phyloP scores from a whole-genome alignment of 768 basidiomycete species.

The Lyophyllum semitale region DNA sequence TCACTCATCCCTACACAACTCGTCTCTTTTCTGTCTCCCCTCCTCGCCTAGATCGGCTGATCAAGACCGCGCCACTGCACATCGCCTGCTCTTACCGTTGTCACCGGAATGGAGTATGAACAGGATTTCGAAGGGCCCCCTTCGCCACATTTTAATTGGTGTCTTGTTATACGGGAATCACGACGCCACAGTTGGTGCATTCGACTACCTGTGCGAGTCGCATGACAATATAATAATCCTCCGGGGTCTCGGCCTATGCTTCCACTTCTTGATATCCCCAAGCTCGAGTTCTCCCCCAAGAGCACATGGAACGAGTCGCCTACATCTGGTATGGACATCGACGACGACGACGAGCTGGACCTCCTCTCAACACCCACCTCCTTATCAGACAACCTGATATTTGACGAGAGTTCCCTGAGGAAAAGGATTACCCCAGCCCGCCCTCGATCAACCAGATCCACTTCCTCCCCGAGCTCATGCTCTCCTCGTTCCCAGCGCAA shows the following conservation, averaged over 20 bases:
- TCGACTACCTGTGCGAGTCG: constrained; percentile 6
- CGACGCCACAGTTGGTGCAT: not conserved
- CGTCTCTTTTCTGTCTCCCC: constrained; percentile 2
- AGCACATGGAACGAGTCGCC: constrained; percentile 11
- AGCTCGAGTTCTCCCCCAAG: constrained; percentile 5
- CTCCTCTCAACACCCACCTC: constrained; percentile 21
- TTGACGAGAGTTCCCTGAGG: not conserved
- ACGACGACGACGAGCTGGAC: constrained; percentile 13
- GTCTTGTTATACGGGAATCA: constrained; percentile 5
- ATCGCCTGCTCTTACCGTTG: constrained; percentile 14
- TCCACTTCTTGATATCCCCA: constrained; percentile 17
- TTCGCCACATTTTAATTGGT: constrained; percentile 4
- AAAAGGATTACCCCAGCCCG: not conserved
- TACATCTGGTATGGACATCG: constrained; percentile 11
- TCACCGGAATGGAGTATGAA: constrained; percentile 18
- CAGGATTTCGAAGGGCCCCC: constrained; percentile 6
- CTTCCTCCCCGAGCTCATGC: constrained; percentile 7
- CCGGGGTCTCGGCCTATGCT: constrained; percentile 12
- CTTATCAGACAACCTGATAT: constrained; percentile 6
- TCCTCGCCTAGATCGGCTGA: constrained; percentile 4
- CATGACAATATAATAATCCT: not conserved
- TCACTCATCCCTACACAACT: constrained; percentile 13
- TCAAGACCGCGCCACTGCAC: not conserved
- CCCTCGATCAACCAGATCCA: constrained; percentile 7
- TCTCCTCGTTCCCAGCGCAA: constrained; percentile 23